phyloP scores from a whole-genome alignment of 225 moss, liverwort and hornwort species.

The Bryoerythrophyllum caledonicum region DNA sequence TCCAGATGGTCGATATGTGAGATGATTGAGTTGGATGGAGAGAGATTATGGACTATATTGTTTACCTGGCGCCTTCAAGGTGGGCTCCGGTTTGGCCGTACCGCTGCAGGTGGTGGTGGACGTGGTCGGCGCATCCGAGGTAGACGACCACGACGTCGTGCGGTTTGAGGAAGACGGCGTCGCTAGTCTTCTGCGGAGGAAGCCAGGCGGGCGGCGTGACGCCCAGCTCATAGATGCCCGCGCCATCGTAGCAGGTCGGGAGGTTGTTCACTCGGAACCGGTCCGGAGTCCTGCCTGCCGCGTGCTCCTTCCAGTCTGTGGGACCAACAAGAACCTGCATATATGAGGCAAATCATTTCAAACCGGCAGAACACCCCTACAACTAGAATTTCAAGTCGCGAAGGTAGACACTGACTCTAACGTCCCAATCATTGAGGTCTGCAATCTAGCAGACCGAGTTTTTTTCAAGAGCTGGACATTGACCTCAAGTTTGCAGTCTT shows the following conservation, averaged over 20 bases:
- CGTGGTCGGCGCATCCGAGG: constrained; percentile 70
- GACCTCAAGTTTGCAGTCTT: background rate
- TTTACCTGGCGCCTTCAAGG: constrained; percentile 54
- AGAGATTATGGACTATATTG: background rate
- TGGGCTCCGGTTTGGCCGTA: constrained; percentile 83
- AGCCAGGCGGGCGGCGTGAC: constrained; percentile 47
- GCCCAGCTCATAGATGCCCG: constrained; percentile 82
- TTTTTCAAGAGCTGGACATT: background rate
- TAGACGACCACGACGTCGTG: constrained; percentile 73
- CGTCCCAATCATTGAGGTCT: background rate
- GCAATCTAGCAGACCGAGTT: too few species aligned
- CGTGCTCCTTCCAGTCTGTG: constrained; percentile 72
- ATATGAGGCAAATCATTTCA: background rate
- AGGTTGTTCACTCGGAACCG: constrained; percentile 60
- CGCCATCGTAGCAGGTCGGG: constrained; percentile 46
- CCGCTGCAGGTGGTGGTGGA: constrained; percentile 62
- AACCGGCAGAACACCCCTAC: background rate
- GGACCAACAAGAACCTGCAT: constrained; percentile 60
- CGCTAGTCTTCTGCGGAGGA: constrained; percentile 18
- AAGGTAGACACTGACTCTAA: background rate
- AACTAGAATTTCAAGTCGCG: background rate
- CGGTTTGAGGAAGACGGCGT: constrained; percentile 36
- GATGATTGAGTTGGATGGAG: background rate
- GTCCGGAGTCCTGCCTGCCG: constrained; percentile 47
- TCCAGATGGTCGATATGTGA: background rate